A percentile compares a stretch with the other conserved stretches of the same genome.
Conservation (phyloP, 768 basidiomycete genomes). For the Coprinopsis sp. region DNA sequence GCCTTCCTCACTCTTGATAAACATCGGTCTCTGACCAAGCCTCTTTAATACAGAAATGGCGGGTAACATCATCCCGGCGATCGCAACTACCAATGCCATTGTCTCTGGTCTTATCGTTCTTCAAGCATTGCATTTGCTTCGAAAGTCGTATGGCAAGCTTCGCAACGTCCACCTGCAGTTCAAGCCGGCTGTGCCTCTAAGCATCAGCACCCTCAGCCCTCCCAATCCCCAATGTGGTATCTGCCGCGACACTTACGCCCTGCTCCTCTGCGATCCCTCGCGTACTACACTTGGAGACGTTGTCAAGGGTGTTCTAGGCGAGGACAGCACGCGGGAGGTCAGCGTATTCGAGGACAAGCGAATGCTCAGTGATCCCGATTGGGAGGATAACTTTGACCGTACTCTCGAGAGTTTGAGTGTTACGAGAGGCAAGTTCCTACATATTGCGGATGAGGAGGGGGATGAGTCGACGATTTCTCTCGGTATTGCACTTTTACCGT, state of each 20-base stretch:
- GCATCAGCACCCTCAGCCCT: slow-evolving; percentile 54
- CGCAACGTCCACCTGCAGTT: slow-evolving; percentile 79
- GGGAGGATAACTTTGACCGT: slow-evolving; percentile 80
- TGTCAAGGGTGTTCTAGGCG: slow-evolving; percentile 61
- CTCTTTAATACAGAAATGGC: slow-evolving; percentile 77
- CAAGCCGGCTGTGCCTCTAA: slow-evolving; percentile 75
- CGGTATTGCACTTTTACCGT: slow-evolving; percentile 68
- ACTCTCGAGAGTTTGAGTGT: slow-evolving; percentile 81
- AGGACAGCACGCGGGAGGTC: slow-evolving; percentile 56
- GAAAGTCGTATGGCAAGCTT: slow-evolving; percentile 51
- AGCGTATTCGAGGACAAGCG: slow-evolving; percentile 86
- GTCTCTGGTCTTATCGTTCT: slow-evolving; percentile 93
- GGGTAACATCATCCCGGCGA: slow-evolving; percentile 98
- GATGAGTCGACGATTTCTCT: slow-evolving; percentile 68
- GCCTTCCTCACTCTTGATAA: neutral
- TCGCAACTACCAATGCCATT: slow-evolving; percentile 98
- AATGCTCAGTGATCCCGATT: slow-evolving; percentile 88
- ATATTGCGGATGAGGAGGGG: slow-evolving; percentile 85
- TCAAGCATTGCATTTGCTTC: slow-evolving; percentile 83
- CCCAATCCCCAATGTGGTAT: slow-evolving; percentile 81
- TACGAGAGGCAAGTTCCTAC: slow-evolving; percentile 79
- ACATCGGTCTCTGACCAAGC: neutral
- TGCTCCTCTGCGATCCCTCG: slow-evolving; percentile 67
- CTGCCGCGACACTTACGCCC: slow-evolving; percentile 80
- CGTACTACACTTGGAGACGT: slow-evolving; percentile 69